Evolutionary conservation across 2,329 filamentous ascomycete genomes (phyloP).

Genomic region (Penicillium sp.): DNA sequence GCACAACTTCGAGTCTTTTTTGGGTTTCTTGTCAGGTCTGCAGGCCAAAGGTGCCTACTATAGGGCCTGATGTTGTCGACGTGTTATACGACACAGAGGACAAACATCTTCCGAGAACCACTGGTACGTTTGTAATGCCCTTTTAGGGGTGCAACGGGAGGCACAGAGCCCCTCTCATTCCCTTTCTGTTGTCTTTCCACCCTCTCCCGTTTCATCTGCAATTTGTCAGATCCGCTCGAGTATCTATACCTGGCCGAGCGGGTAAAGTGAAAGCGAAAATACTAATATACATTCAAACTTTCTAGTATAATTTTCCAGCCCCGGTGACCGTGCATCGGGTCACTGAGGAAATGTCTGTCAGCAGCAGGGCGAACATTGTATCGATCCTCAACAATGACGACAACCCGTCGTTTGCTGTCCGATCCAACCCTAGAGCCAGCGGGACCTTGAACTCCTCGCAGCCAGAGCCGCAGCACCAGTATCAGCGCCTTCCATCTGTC

Average conservation of each 20-base stretch:
- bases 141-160: conserved; percentile 6
- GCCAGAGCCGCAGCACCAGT: conserved; percentile 7
- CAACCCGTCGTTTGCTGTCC: conserved; percentile 47
- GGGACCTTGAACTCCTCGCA: conserved; percentile 23
- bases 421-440: conserved; percentile 29
- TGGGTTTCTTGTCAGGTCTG: conserved; percentile 20
- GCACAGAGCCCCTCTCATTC: conserved; percentile 9
- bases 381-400: conserved; percentile 51
- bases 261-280: not conserved
- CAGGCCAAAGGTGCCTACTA: conserved; percentile 22
- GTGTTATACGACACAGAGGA: conserved; percentile 34
- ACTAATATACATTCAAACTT: conserved; percentile 12
- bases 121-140: conserved; percentile 28
- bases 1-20: conserved; percentile 16
- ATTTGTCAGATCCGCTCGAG: conserved; percentile 8
- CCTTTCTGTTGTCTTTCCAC: conserved; percentile 3
- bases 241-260: conserved; percentile 1
- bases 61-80: conserved; percentile 31
- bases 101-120: conserved; percentile 35
- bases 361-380: conserved; percentile 37
- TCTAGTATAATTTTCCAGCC: conserved; percentile 21
- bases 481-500: conserved; percentile 16
- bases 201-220: conserved; percentile 1
- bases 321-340: conserved; percentile 16
- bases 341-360: conserved; percentile 29